Base-by-base conservation (phyloP, 1,139 yeast genomes). In the Hansenula lynferdii region DNA sequence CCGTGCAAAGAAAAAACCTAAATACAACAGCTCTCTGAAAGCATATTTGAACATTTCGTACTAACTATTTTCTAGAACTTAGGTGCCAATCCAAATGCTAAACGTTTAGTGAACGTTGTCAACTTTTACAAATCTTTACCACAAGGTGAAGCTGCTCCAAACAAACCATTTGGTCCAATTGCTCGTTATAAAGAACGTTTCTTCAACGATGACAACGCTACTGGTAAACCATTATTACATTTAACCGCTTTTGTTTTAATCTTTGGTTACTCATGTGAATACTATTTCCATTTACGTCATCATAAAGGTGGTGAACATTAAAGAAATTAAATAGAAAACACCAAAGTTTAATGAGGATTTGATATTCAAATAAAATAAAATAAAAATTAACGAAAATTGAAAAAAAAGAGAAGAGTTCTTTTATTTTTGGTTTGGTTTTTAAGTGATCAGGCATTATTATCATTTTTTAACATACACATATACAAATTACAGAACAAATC, bases 51-150 rank as follows among this genome's bases (percentile, higher is more conserved):
- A 11, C 20, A 11, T 5, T 5, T 4, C 6, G 6, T 67, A 70
- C 75, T 70, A 69, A 70, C 75, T 40, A 26, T 18, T 39, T 24
- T 34, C 19, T 64, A 83, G 85, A 89, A 87, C 84, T 73, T 92
- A 57, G 96, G 96, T 43, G 77, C 95, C 51, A 86, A 89, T 70
- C 96, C 97, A 58, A 85, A 90, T 60, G 97, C 97, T 56, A 87
- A 87, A 77, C 87, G 96, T 73, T 87, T 92, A 85, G 83, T 86
- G 55, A 86, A 86, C 64, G 96, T 92, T 57, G 97, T 92, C 56
- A 75, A 86, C 51, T 89, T 92, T 77, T 92, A 92, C 84, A 85
- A 90, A 74, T 82, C 89, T 57, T 79, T 92, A 59, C 98, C 98
- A 61, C 90, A 89, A 65, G 98, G 98, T 36, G 72, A 85, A 48